Percentiles rank a stretch among this genome's conserved stretches.
Conservation (phyloP, 1,284 basidiomycete species). For the Irpex sp. region DNA sequence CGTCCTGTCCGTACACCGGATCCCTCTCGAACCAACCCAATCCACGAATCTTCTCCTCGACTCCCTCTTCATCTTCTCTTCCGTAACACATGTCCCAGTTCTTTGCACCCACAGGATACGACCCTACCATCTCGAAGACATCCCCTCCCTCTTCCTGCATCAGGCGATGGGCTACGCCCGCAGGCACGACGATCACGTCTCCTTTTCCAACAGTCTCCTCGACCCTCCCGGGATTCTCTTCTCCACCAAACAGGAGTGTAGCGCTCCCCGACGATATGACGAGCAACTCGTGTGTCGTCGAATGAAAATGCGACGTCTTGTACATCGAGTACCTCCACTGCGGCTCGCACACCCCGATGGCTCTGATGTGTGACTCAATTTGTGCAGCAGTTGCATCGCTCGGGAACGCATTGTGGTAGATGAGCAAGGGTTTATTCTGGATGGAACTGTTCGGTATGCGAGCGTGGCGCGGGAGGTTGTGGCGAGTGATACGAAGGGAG, state of each 20-base stretch:
- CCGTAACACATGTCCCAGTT: slow-evolving; percentile 40
- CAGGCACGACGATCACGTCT: slow-evolving; percentile 38
- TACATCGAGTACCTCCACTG: slow-evolving; percentile 42
- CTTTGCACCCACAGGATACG: slow-evolving; percentile 31
- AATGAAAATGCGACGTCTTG: slow-evolving; percentile 38
- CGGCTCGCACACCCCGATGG: slow-evolving; percentile 32
- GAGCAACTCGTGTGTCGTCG: slow-evolving; percentile 39
- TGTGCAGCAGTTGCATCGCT: slow-evolving; percentile 14
- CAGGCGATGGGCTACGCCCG: slow-evolving; percentile 36
- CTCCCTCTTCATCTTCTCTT: slow-evolving; percentile 24
- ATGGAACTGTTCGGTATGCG: slow-evolving; percentile 28
- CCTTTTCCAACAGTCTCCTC: slow-evolving; percentile 30
- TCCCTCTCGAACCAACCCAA: slow-evolving; percentile 36
- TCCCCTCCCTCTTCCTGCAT: slow-evolving; percentile 23
- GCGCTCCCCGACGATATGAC: slow-evolving; percentile 31
- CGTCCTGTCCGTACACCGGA: slow-evolving; percentile 37
- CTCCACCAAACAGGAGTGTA: slow-evolving; percentile 36
- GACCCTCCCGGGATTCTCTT: slow-evolving; percentile 30
- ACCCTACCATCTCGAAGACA: slow-evolving; percentile 39
- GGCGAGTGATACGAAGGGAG: slow-evolving; percentile 19
- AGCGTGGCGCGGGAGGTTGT: slow-evolving; percentile 22
- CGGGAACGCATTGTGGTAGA: slow-evolving; percentile 25
- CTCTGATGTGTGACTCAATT: slow-evolving; percentile 30
- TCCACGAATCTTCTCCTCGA: slow-evolving; percentile 26
- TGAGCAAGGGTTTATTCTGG: slow-evolving; percentile 23